Base-by-base conservation (phyloP, 2,329 filamentous ascomycete species). In the Pseudogymnoascus sp. region DNA sequence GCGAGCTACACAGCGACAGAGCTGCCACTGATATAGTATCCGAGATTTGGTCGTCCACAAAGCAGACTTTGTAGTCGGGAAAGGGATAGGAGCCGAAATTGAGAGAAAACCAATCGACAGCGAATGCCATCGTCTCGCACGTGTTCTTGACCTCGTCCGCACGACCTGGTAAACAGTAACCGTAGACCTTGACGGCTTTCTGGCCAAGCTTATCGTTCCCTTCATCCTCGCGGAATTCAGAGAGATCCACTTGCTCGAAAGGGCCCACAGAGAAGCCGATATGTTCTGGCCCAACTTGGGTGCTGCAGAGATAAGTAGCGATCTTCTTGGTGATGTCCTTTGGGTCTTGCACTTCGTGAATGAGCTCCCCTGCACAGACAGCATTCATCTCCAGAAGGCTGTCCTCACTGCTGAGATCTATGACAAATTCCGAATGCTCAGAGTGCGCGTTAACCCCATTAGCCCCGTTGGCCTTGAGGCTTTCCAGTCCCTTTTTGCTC, bases 261-360 rank as follows among this genome's bases (percentile, higher is more conserved):
- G 96, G 95, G 0, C 96, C 95, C 63, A 98, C 85, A 2, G 92
- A 90, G 74, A 99, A 96, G 4, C 93, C 93, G 67, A 99, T 87
- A 73, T 98, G 93, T 66, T 93, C 89, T 1, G 93, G 89, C 1
- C 92, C 87, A 7, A 95, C 85, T 60, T 89, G 86, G 66, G 87
- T 86, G 65, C 84, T 83, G 60, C 90, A 88, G 62, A 87, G 85
- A 72, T 98, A 99, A 0, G 89, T 90, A 72, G 95, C 90, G 1
- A 91, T 92, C 76, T 96, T 97, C 73, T 91, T 92, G 24, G 85
- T 86, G 62, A 90, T 82, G 69, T 98, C 90, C 26, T 84, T 82
- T 11, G 88, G 84, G 70, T 96, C 90, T 33, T 88, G 80, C 41
- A 88, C 82, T 72, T 98, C 93, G 73, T 96, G 91, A 31, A 89